Conservation (phyloP, 106 monocot species). For the Cymbidium sinense region DNA sequence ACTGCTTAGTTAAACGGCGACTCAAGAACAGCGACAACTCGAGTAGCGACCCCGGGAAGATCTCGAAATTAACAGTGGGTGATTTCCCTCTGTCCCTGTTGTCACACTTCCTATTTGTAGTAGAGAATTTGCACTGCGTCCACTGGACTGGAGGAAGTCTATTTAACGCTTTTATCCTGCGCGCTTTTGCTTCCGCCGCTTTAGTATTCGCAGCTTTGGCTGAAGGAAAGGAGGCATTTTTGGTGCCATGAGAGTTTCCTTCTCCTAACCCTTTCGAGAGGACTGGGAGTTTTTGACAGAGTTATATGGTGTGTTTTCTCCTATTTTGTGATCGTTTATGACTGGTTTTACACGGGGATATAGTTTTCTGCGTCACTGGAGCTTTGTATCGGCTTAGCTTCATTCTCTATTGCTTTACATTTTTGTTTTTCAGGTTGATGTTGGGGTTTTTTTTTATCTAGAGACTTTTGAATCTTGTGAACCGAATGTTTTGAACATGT, state of each 20-base stretch:
- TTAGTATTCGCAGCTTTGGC: not conserved
- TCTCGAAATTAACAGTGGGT: not conserved
- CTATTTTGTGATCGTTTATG: not conserved
- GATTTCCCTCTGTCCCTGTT: not conserved
- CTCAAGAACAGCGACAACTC: not conserved
- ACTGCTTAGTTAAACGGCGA: not conserved
- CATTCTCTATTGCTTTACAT: not conserved
- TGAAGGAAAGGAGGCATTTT: not conserved
- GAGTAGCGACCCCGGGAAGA: not conserved
- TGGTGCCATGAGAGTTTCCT: not conserved
- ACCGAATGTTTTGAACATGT: not conserved
- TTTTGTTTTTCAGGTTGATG: not conserved
- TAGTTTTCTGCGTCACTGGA: not conserved
- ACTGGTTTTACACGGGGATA: not conserved
- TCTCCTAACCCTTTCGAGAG: not conserved
- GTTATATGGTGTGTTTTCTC: not conserved
- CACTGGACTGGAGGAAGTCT: not conserved
- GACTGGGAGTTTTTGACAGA: not conserved
- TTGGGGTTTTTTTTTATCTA: not conserved
- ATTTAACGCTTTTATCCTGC: not conserved
- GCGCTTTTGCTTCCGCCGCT: not conserved
- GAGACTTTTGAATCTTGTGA: not conserved
- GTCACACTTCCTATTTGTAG: not conserved
- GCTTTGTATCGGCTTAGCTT: not conserved
- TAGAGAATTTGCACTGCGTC: not conserved